Evolutionary conservation across 768 basidiomycete species (phyloP), one percentile per base, ranked within the genome.

Genomic region (Gelatoporia subvermispora): DNA sequence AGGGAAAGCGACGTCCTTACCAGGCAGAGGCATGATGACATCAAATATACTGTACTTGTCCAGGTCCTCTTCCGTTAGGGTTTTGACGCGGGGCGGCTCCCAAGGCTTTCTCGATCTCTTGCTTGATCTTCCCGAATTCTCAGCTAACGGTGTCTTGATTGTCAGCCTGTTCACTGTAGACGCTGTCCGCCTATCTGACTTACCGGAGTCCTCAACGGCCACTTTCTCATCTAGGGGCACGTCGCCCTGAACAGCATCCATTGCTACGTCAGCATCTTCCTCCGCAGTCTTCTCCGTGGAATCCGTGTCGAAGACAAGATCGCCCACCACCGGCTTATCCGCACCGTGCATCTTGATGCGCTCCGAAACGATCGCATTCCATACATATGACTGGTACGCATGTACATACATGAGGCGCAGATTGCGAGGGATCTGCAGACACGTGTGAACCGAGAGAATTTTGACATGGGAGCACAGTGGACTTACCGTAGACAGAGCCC

Each of bases 301-400:
- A 20, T 63, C 64, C 20, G 63, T 67, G 41, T 88, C 89, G 54
- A 84, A 87, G 15, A 98, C 90, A n/a, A 98, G 74, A 63, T 99
- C 96, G 1, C 96, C 96, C 5, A 81, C 80, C 39, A 93, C 75
- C 1, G 91, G 84, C 51, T 77, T 75, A 43, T 85, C 78, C 43
- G 77, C 70, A 24, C 94, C 93, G 58, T 83, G 84, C 41, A 75
- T 73, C 50, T 81, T 82, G 60, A 98, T 84, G 11, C 96, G 86
- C 67, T 97, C 93, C 3, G 94, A 97, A 35, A 94, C 91, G 48
- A 97, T 85, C 41, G 92, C 84, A 67, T 99, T 99, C 95, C 95
- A 99, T 28, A 98, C 85, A 59, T 97, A 99, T 15, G 91, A 94
- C 65, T 99, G 96, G 64, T 97, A 99, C 24, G 94, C 94, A 66